Conservation (phyloP, 2,329 filamentous ascomycete species). For the Pezicula carpinea region DNA sequence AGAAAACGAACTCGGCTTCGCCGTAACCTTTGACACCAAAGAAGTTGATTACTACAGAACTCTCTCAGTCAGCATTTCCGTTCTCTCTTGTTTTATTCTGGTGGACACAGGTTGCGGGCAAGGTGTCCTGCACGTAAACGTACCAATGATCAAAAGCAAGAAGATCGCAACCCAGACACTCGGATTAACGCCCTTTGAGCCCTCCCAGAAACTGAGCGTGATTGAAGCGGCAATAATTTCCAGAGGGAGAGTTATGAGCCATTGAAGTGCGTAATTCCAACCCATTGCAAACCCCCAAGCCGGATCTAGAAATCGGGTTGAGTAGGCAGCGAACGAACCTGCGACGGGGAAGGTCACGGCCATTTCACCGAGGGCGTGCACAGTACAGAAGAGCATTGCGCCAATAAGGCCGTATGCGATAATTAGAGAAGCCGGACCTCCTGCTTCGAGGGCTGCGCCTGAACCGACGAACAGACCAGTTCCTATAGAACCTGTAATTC, state of each 20-base stretch:
- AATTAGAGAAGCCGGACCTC: conserved; percentile 71
- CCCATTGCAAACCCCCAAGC: conserved; percentile 92
- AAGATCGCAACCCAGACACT: conserved; percentile 56
- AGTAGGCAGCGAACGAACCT: conserved; percentile 84
- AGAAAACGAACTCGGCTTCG: conserved; percentile 46
- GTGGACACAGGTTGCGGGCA: too few relatives aligned
- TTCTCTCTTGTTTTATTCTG: too few relatives aligned
- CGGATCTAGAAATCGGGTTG: conserved; percentile 85
- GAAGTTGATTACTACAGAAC: conserved; percentile 37
- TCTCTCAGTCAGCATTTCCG: too few relatives aligned
- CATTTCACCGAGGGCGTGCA: conserved; percentile 71
- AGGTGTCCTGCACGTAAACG: too few relatives aligned
- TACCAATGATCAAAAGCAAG: conserved; percentile 38
- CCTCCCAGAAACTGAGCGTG: conserved; percentile 75
- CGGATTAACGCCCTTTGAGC: conserved; percentile 48
- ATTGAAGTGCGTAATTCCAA: conserved; percentile 76
- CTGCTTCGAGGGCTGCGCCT: conserved; percentile 62
- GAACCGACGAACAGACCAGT: conserved; percentile 83
- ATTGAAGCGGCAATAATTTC: conserved; percentile 82
- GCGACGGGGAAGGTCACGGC: conserved; percentile 83
- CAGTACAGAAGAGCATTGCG: conserved; percentile 82
- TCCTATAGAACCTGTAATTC: too few relatives aligned
- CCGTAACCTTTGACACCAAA: conserved; percentile 61
- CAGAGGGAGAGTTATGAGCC: conserved; percentile 74
- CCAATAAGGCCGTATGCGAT: conserved; percentile 76